Conservation (phyloP, 2,329 filamentous ascomycete species). For the Colletotrichum sp. region DNA sequence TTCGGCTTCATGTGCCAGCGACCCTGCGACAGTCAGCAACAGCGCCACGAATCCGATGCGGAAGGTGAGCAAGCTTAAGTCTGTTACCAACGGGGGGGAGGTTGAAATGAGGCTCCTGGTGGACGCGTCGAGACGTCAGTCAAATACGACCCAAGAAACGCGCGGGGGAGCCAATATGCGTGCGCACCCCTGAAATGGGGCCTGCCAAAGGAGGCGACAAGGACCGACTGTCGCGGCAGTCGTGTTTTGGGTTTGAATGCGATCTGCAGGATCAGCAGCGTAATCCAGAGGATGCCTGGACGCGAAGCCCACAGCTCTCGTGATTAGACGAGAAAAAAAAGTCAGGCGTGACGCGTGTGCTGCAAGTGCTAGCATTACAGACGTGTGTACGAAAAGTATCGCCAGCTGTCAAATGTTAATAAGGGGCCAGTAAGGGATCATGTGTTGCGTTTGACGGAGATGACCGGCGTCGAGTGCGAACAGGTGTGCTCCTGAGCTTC, state of each 20-base stretch:
- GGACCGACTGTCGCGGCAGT: constrained; percentile 3
- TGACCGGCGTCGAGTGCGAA: constrained; percentile 12
- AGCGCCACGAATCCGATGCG: not conserved
- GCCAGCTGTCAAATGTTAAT: constrained; percentile 3
- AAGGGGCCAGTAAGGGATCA: constrained; percentile 1
- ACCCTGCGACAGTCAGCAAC: not conserved
- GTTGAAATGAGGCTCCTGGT: constrained; percentile 8
- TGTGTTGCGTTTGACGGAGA: constrained; percentile 16
- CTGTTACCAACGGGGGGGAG: not conserved
- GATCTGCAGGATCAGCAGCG: constrained; percentile 19
- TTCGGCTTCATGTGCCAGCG: not conserved
- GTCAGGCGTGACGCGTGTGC: not conserved
- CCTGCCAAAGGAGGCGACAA: constrained; percentile 2
- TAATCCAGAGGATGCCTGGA: not conserved
- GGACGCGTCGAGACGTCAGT: not conserved
- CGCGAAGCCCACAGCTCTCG: not conserved
- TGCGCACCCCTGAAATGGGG: not conserved
- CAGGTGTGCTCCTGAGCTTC: not conserved
- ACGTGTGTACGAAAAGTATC: not conserved
- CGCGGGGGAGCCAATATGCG: not conserved
- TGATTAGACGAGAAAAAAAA: not conserved
- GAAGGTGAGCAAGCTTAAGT: not conserved
- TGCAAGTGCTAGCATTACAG: not conserved
- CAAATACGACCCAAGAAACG: not conserved
- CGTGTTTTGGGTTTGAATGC: constrained; percentile 16